These are phyloP conservation scores for Schwanniomyces sp. DNA, from an alignment of 805 yeast species.

Conservation along the genomic window DNA sequence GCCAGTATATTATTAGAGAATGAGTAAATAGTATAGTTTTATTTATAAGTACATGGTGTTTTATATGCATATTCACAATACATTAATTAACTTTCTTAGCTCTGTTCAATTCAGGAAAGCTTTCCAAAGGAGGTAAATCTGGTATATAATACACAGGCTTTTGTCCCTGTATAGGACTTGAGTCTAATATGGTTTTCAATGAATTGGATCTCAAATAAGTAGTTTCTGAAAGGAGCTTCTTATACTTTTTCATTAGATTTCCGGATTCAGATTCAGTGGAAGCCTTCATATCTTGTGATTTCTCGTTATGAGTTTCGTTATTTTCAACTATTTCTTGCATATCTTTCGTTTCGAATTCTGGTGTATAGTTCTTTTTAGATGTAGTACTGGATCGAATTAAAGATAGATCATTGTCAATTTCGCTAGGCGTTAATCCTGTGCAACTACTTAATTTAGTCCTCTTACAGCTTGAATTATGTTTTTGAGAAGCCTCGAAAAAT, in stretches of 20 bases:
- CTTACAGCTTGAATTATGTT: conserved; percentile 1
- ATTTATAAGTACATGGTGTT: not conserved
- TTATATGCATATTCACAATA: not conserved
- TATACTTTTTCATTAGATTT: conserved; percentile 8
- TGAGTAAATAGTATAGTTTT: conserved; percentile 11
- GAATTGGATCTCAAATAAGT: not conserved
- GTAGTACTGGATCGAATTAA: conserved; percentile 12
- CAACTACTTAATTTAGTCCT: conserved; percentile 14
- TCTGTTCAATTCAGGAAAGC: conserved; percentile 14
- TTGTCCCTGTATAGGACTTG: not conserved
- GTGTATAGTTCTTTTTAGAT: conserved; percentile 4
- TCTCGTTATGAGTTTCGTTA: conserved; percentile 1
- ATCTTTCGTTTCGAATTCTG: conserved; percentile 6
- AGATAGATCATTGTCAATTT: conserved; percentile 24
- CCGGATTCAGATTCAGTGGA: conserved; percentile 10
- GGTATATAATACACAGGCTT: conserved; percentile 3
- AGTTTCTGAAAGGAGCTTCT: conserved; percentile 7
- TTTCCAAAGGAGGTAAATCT: conserved; percentile 25
- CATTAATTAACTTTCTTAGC: not conserved
- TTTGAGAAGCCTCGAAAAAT: not conserved
- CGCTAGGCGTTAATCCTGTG: conserved; percentile 19
- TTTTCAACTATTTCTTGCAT: conserved; percentile 6
- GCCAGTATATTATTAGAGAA: conserved; percentile 75
- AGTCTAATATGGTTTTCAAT: not conserved
- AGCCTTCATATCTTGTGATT: conserved; percentile 4